Evolutionary conservation across 2,329 filamentous ascomycete genomes (phyloP).

Genomic region (Pestalotiopsis sp.): DNA sequence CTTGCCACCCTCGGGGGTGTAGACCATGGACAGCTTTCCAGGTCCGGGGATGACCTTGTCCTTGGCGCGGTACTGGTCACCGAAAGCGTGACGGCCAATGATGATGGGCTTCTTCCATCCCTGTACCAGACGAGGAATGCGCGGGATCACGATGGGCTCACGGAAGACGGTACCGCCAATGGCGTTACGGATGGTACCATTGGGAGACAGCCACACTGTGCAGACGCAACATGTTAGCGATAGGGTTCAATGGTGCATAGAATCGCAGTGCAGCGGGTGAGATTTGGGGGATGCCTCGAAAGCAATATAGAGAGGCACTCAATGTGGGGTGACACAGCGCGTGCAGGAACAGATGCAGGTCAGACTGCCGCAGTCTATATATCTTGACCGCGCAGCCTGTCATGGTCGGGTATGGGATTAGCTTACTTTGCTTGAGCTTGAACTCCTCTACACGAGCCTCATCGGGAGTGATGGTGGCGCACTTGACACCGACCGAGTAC

Average conservation of each 20-base stretch:
- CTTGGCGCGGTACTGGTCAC: conserved; percentile 97
- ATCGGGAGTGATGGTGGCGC: conserved; percentile 97
- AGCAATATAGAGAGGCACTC: neutral
- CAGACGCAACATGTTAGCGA: conserved; percentile 15
- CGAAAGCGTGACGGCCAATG: conserved; percentile 97
- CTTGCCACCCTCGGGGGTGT: conserved; percentile 81
- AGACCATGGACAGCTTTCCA: conserved; percentile 93
- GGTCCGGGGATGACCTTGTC: conserved; percentile 81
- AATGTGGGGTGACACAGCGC: neutral
- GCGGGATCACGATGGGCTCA: conserved; percentile 95
- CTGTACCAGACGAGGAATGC: conserved; percentile 89
- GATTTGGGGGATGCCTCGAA: neutral
- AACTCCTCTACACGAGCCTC: conserved; percentile 97
- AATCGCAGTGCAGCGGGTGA: neutral
- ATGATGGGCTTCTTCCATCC: conserved; percentile 99
- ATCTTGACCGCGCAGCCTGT: neutral
- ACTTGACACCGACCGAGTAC: conserved; percentile 98
- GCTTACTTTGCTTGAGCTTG: conserved; percentile 93
- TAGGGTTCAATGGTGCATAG: neutral
- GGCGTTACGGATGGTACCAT: conserved; percentile 80
- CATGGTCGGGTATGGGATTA: neutral
- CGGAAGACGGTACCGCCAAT: conserved; percentile 97
- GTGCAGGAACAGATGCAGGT: conserved; percentile 22
- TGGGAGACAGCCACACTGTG: conserved; percentile 95
- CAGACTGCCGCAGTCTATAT: conserved; percentile 17